Evolutionary conservation across 768 basidiomycete genomes (phyloP), one percentile per base, ranked within the genome.

Genomic region (Lactarius psammicola): DNA sequence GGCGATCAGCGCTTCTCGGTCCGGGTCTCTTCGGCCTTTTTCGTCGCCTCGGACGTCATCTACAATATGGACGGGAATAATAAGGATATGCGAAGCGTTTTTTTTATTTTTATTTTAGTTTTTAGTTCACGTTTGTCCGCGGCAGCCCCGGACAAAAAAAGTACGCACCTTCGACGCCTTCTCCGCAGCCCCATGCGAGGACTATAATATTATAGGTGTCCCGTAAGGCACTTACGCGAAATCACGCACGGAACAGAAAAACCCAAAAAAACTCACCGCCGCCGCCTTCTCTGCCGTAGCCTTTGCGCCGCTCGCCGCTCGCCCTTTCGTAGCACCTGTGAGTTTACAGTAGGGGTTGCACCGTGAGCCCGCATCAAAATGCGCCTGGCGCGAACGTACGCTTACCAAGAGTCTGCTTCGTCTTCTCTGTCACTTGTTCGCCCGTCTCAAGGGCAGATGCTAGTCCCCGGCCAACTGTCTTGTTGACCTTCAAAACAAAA

Each of bases 361-460:
- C 20, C 36, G n/a, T 15, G 36, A 38, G n/a, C n/a, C 13, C 49
- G 36, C 0, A 23, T 62, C 20, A 58, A n/a, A n/a, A 23, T 30
- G 30, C 1, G 1, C 11, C 18, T 13, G 13, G 2, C 1, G n/a
- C 9, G 5, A 13, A 42, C 8, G 40, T 23, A 33, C 38, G 28
- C 68, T 54, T 36, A 69, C 68, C 66, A 3, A 64, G 13, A 17
- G 61, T 61, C 59, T 69, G 51, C 23, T 64, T 69, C 40, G 66
- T 55, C 56, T 68, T 68, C 67, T 68, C 66, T 34, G 68, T 60
- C 38, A 57, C 56, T 36, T 68, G 49, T 34, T 69, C 62, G 7
- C 62, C 68, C 1, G 58, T 60, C 54, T 69, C 68, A n/a, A 68
- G 64, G n/a, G 66, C 66, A 7, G 66, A 69, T 20, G 62, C 66